These are phyloP conservation scores for Yamadazyma atmosphaerica DNA, from an alignment of 1,139 yeast species.

Conservation along the genomic window DNA sequence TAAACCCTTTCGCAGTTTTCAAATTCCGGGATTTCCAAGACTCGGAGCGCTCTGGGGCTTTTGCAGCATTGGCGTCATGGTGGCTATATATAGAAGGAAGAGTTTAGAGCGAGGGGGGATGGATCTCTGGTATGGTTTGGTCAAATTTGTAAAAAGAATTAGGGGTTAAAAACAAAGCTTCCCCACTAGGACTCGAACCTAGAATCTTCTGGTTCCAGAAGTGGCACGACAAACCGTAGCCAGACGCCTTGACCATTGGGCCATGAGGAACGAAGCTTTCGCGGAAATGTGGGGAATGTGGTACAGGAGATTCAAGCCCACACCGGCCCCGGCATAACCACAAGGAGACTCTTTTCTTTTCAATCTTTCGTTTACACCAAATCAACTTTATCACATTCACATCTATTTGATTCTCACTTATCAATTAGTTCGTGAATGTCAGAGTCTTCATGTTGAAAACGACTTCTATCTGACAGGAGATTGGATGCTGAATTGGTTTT, in stretches of 20 bases:
- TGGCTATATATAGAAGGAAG: too few relatives aligned
- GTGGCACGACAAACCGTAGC: conserved; percentile 51
- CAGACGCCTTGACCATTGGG: conserved; percentile 61
- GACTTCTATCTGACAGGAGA: neutral
- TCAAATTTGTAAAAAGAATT: neutral
- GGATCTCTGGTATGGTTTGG: neutral
- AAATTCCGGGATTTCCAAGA: too few relatives aligned
- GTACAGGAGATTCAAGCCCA: too few relatives aligned
- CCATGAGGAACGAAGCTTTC: conserved; percentile 54
- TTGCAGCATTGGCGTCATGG: too few relatives aligned
- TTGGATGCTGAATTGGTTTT: neutral
- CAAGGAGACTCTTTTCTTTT: too few relatives aligned
- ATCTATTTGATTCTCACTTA: neutral
- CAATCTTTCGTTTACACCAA: neutral
- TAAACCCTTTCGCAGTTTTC: too few relatives aligned
- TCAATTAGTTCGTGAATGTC: neutral
- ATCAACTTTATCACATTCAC: neutral
- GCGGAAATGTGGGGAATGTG: too few relatives aligned
- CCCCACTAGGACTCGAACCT: conserved; percentile 97
- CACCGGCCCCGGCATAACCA: too few relatives aligned
- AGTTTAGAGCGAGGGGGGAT: too few relatives aligned
- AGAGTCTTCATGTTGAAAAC: neutral
- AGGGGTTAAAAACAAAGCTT: conserved; percentile 48
- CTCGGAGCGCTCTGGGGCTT: too few relatives aligned
- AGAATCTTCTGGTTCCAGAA: conserved; percentile 84